These are phyloP conservation scores for Leptographium radiaticola DNA, from an alignment of 2,329 filamentous ascomycete genomes.

Conservation along the genomic window DNA sequence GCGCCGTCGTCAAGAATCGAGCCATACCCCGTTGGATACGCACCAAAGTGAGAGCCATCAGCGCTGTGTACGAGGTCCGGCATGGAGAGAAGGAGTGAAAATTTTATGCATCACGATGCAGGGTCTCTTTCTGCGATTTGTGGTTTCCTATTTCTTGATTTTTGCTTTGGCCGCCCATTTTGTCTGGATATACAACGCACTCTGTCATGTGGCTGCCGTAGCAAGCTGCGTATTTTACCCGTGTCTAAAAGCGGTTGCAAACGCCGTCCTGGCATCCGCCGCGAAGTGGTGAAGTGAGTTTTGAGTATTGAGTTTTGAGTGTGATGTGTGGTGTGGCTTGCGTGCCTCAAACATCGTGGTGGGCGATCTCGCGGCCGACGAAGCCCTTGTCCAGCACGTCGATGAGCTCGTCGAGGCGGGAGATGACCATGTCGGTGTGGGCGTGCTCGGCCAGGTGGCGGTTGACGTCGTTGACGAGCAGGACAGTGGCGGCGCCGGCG, in stretches of 20 bases:
- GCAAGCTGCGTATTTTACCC: not conserved
- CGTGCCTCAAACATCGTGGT: not conserved
- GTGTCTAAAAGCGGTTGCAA: no score
- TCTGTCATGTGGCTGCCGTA: not conserved
- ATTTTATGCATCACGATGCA: not conserved
- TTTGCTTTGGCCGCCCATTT: not conserved
- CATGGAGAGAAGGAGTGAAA: not conserved
- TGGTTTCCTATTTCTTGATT: not conserved
- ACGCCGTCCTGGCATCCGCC: no score
- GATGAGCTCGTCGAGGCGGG: slow-evolving; percentile 62
- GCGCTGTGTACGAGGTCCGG: not conserved
- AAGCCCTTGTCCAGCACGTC: slow-evolving; percentile 65
- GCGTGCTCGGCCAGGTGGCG: slow-evolving; percentile 53
- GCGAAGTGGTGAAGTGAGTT: not conserved
- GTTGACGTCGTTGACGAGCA: slow-evolving; percentile 77
- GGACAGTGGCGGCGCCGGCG: slow-evolving; percentile 81
- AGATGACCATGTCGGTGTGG: slow-evolving; percentile 65
- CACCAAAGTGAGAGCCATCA: slow-evolving; percentile 12
- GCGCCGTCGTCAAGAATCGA: slow-evolving; percentile 7
- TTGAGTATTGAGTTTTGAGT: not conserved
- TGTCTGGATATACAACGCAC: slow-evolving; percentile 1
- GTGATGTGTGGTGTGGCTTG: not conserved
- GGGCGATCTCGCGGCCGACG: slow-evolving; percentile 14
- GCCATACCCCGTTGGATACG: slow-evolving; percentile 17
- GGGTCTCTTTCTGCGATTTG: not conserved